Percentiles rank a stretch among this genome's conserved stretches.
These are phyloP conservation scores for Fusarium sp. DNA, from an alignment of 2,329 filamentous ascomycete species.

Conservation along the genomic window DNA sequence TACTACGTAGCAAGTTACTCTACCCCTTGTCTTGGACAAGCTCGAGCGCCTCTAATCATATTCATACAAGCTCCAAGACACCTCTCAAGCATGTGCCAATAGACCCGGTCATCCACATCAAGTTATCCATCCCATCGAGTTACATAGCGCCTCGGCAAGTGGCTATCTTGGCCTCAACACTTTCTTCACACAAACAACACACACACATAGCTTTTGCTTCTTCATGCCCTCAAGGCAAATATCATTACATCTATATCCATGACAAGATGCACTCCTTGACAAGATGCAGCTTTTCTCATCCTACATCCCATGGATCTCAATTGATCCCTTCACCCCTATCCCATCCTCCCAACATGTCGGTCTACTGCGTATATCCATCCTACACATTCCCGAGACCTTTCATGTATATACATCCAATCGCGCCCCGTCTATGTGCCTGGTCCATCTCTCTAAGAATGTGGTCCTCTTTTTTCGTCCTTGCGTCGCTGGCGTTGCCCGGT, in stretches of 20 bases:
- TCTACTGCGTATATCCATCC: neutral
- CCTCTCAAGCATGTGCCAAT: neutral
- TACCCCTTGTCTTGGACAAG: neutral
- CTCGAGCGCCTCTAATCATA: neutral
- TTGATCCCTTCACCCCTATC: neutral
- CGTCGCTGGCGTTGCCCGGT: neutral
- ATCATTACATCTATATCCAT: slow-evolving; percentile 25
- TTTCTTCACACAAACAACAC: neutral
- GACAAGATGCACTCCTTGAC: slow-evolving; percentile 2
- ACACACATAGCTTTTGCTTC: neutral
- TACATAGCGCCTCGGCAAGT: neutral
- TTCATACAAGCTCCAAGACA: neutral
- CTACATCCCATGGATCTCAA: slow-evolving; percentile 9
- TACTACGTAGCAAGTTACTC: neutral
- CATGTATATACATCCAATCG: slow-evolving; percentile 23
- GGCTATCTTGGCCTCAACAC: neutral
- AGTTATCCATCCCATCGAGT: neutral
- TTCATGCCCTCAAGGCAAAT: slow-evolving; percentile 3
- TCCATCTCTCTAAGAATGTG: slow-evolving; percentile 31
- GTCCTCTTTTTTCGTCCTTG: slow-evolving; percentile 17
- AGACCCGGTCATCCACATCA: neutral
- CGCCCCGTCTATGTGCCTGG: slow-evolving; percentile 30
- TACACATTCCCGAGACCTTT: slow-evolving; percentile 11
- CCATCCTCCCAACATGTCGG: neutral
- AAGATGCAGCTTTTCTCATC: slow-evolving; percentile 8